phyloP scores from a whole-genome alignment of 257 asterid species.

The Cruciata laevipes region DNA sequence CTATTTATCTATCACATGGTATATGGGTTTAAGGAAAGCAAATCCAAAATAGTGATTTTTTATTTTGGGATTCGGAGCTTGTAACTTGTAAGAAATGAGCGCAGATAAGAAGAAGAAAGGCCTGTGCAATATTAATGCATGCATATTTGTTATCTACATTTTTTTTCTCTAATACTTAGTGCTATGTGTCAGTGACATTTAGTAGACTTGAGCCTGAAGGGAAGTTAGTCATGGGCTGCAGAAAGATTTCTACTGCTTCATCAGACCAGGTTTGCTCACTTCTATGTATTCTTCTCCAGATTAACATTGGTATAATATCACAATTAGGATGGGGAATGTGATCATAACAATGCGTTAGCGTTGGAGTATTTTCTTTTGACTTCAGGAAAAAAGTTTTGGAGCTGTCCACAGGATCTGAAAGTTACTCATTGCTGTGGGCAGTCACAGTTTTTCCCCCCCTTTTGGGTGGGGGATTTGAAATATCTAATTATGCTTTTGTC shows the following conservation, averaged over 20 bases:
- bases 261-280: slow-evolving; percentile 62
- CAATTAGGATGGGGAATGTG: not conserved
- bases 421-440: not conserved
- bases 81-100: not conserved
- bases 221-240: slow-evolving; percentile 88
- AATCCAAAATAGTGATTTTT: not conserved
- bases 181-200: slow-evolving; percentile 67
- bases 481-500: not conserved
- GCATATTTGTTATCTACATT: not conserved
- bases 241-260: slow-evolving; percentile 52
- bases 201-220: slow-evolving; percentile 95
- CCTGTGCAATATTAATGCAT: not conserved
- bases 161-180: not conserved
- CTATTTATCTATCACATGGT: not conserved
- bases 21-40: not conserved
- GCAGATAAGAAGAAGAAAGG: not conserved
- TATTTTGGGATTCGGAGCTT: not conserved
- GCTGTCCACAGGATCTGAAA: slow-evolving; percentile 5
- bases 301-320: not conserved
- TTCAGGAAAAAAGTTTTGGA: not conserved
- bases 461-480: not conserved
- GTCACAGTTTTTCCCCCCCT: not conserved
- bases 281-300: not conserved
- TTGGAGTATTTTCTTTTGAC: not conserved
- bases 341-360: too few species aligned